phyloP scores from a whole-genome alignment of 768 basidiomycete species.

The Kwoniella pini region DNA sequence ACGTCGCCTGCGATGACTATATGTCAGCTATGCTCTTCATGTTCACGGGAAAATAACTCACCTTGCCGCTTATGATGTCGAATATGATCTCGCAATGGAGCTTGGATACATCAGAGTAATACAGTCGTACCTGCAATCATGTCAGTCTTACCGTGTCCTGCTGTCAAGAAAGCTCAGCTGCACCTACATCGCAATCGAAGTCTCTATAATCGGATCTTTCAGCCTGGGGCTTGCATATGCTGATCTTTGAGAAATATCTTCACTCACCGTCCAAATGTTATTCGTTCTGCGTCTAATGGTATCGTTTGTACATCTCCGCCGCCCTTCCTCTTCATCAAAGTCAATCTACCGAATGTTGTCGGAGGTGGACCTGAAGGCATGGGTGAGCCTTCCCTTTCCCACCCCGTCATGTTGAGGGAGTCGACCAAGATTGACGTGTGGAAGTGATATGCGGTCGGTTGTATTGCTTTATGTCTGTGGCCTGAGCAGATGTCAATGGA shows the following conservation, averaged over 20 bases:
- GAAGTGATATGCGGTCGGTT: too few species aligned
- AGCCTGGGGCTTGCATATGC: neutral
- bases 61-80: conserved; percentile 38
- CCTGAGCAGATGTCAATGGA: too few species aligned
- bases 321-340: conserved; percentile 32
- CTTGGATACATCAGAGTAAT: conserved; percentile 50
- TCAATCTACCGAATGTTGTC: conserved; percentile 29
- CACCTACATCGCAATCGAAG: conserved; percentile 40
- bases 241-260: too few species aligned
- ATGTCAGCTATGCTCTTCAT: neutral
- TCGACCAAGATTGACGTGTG: too few species aligned
- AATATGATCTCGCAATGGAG: conserved; percentile 50
- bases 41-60: conserved; percentile 16
- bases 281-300: conserved; percentile 41
- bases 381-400: conserved; percentile 19
- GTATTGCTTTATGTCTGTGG: too few species aligned
- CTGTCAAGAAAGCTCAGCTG: too few species aligned
- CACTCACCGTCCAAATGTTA: conserved; percentile 45
- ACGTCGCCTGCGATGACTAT: conserved; percentile 31
- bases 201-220: conserved; percentile 21
- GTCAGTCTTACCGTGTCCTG: neutral
- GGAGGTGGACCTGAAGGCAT: conserved; percentile 6
- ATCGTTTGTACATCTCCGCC: conserved; percentile 38
- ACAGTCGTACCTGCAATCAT: conserved; percentile 40
- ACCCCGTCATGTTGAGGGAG: conserved; percentile 12